phyloP scores from a whole-genome alignment of 768 basidiomycete species.

The Lentinula edodes region DNA sequence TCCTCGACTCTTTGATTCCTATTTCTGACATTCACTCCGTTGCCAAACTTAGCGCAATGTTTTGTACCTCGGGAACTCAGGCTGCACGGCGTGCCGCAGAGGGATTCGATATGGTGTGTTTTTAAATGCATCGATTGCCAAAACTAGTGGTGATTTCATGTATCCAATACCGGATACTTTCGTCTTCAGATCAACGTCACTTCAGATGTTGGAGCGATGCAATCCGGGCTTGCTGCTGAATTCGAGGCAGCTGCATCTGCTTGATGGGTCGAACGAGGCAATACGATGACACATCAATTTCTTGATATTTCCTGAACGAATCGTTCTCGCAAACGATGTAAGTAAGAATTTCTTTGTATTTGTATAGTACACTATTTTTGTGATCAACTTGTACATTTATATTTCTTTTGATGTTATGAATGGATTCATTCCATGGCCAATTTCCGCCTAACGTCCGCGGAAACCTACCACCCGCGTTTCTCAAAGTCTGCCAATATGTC shows the following conservation, averaged over 20 bases:
- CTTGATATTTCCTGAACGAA: too few species aligned
- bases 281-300: background rate
- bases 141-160: background rate
- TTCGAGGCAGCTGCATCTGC: background rate
- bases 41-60: slow-evolving; percentile 35
- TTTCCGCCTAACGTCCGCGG: too few species aligned
- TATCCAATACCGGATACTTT: background rate
- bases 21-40: background rate
- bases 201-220: slow-evolving; percentile 28
- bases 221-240: slow-evolving; percentile 12
- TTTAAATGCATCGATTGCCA: background rate
- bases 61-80: slow-evolving; percentile 39
- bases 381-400: too few species aligned
- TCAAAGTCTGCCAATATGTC: slow-evolving; percentile 28
- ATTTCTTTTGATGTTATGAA: too few species aligned
- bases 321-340: too few species aligned
- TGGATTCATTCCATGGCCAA: too few species aligned
- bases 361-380: too few species aligned
- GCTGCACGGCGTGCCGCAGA: slow-evolving; percentile 37
- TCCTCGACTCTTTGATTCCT: too few species aligned
- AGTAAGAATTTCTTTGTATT: too few species aligned
- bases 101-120: slow-evolving; percentile 47
- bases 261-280: background rate
- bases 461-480: slow-evolving; percentile 23
- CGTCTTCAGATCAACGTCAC: slow-evolving; percentile 30